phyloP scores from a whole-genome alignment of 495 filamentous ascomycete species.

The Aspergillus campestris region DNA sequence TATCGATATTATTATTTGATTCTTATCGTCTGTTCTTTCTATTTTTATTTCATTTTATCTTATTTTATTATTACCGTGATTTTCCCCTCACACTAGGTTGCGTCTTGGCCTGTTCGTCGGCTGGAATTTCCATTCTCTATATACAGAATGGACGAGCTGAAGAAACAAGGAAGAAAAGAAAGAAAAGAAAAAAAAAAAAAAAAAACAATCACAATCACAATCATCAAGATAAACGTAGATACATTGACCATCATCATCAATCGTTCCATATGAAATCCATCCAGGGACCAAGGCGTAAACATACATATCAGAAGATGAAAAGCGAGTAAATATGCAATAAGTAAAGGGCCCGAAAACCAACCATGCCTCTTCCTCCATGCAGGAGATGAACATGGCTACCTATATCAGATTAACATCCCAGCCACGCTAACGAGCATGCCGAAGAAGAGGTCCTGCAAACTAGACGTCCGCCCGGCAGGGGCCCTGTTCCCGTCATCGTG shows the following conservation, averaged over 20 bases:
- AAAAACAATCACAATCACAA: background rate
- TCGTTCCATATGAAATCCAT: too few relatives aligned
- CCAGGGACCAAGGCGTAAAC: too few relatives aligned
- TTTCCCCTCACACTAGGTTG: too few relatives aligned
- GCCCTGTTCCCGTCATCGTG: conserved; percentile 28
- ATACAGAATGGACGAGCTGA: conserved; percentile 1
- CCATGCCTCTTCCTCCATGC: too few relatives aligned
- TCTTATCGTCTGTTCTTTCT: too few relatives aligned
- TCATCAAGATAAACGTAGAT: too few relatives aligned
- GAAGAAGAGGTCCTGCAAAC: conserved; percentile 34
- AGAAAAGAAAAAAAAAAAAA: conserved; percentile 1
- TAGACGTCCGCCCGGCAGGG: conserved; percentile 16
- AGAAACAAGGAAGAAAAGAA: conserved; percentile 1
- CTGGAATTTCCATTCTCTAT: conserved; percentile 4
- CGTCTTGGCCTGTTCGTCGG: too few relatives aligned
- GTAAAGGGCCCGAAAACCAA: background rate
- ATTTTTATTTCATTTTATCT: too few relatives aligned
- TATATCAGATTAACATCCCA: conserved; percentile 34
- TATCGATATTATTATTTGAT: too few relatives aligned
- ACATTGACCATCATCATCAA: too few relatives aligned
- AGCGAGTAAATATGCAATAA: background rate
- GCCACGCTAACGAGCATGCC: conserved; percentile 35
- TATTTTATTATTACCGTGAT: too few relatives aligned
- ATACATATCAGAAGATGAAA: too few relatives aligned
- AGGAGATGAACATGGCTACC: background rate